Evolutionary conservation across 352 stramenopile genomes (phyloP), one percentile per base, ranked within the genome.

Genomic region (Phytophthora megakarya): DNA sequence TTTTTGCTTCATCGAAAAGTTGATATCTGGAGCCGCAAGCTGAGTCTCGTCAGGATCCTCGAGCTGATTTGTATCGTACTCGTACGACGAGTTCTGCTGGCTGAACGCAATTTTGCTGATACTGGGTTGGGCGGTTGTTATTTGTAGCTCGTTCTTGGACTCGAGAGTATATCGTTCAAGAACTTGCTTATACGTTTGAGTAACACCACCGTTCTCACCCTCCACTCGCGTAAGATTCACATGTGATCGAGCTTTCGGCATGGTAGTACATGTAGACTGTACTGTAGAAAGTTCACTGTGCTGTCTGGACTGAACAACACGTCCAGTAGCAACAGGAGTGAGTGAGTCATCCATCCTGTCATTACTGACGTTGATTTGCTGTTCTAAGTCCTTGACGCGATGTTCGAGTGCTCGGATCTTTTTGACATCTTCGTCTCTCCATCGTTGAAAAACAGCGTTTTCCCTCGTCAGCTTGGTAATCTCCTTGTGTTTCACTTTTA

Each of bases 401-500:
- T 48, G 65, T n/a, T 86, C 78, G 1, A 91, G 59, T 30, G 60
- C 49, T 25, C 76, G 74, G 25, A 91, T 91, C 33, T 75, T 75
- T 38, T 76, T 75, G 12, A 72, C 33, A 7, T 92, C 80, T 39
- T 92, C 80, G 1, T 88, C 71, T 72, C 76, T 71, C 76, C 72
- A 90, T 39, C 70, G 84, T 22, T 78, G 67, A 37, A 86, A 90
- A 0, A 81, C 78, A 18, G 78, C 65, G 26, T 89, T 90, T 51
- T 92, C 83, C 5, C 71, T 72, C n/a, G 62, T 21, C 4, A 88
- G 54, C 22, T 83, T 79, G 5, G 66, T 60, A 28, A 90, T 79
- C 35, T 88, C 80, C 18, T 84, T 78, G 10, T 94, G 83, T 68
- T 92, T 91, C 1, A 48, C 65, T 35, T 86, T 70, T 0, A 94